phyloP scores from a whole-genome alignment of 202 grass and related monocot species.

The Carex arenaria region DNA sequence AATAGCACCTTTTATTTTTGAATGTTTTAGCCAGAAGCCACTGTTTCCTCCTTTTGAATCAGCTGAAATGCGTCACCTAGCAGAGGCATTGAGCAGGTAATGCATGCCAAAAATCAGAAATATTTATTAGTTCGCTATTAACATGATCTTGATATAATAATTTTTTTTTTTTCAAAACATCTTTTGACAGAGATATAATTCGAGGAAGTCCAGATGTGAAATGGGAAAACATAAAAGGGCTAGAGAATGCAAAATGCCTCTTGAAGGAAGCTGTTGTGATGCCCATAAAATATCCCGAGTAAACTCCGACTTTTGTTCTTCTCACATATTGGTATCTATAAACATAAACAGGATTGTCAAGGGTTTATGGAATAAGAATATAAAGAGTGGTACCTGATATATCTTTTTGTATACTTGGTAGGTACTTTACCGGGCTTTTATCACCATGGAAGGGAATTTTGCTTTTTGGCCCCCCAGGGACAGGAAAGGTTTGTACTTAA shows the following conservation, averaged over 20 bases:
- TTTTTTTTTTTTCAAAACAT: not conserved
- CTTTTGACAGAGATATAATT: slow-evolving; percentile 68
- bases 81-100: slow-evolving; percentile 81
- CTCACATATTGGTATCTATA: not conserved
- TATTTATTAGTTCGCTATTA: not conserved
- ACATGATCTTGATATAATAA: not conserved
- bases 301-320: slow-evolving; percentile 31
- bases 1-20: not conserved
- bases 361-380: not conserved
- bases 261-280: slow-evolving; percentile 96
- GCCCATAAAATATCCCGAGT: slow-evolving; percentile 99
- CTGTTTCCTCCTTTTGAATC: slow-evolving; percentile 82
- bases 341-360: not conserved
- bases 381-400: not conserved
- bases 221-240: slow-evolving; percentile 97
- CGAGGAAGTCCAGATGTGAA: slow-evolving; percentile 91
- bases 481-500: slow-evolving; percentile 72
- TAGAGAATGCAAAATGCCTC: slow-evolving; percentile 81
- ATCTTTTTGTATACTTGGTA: slow-evolving; percentile 31
- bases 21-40: slow-evolving; percentile 61
- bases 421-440: slow-evolving; percentile 88
- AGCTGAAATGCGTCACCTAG: slow-evolving; percentile 79
- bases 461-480: slow-evolving; percentile 90
- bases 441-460: slow-evolving; percentile 98
- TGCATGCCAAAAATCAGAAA: slow-evolving; percentile 3